phyloP scores from a whole-genome alignment of 208 protist genomes.

The Wallacemonas sp. region DNA sequence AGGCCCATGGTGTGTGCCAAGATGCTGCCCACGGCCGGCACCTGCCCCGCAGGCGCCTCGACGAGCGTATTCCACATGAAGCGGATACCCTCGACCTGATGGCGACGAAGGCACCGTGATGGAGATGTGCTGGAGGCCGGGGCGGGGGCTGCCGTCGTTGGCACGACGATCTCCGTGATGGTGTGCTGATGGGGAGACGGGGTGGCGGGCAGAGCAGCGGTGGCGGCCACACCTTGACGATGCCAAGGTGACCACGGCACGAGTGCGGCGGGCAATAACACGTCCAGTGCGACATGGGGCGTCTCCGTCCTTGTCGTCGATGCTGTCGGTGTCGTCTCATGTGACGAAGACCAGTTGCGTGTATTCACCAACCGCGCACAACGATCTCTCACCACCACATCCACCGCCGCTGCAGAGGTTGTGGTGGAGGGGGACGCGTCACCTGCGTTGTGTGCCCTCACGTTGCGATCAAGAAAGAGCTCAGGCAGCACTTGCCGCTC shows the following conservation, averaged over 20 bases:
- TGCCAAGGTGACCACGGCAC: slow-evolving; percentile 26
- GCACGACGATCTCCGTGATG: neutral
- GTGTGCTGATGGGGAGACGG: neutral
- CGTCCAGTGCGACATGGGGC: slow-evolving; percentile 29
- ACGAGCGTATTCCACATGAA: slow-evolving; percentile 81
- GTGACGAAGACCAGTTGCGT: slow-evolving; percentile 29
- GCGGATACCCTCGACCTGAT: slow-evolving; percentile 84
- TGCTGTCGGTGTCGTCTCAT: neutral
- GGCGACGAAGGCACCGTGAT: slow-evolving; percentile 41
- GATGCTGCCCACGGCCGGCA: slow-evolving; percentile 80
- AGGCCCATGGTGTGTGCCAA: slow-evolving; percentile 90
- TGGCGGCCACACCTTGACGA: neutral
- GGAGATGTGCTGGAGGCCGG: neutral
- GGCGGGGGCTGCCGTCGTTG: neutral
- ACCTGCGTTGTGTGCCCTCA: no score
- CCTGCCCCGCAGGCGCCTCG: slow-evolving; percentile 68
- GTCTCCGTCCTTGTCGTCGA: slow-evolving; percentile 12
- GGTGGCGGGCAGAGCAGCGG: neutral
- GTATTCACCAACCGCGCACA: slow-evolving; percentile 55
- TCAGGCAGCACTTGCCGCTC: neutral
- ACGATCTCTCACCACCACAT: slow-evolving; percentile 28
- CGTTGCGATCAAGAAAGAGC: neutral
- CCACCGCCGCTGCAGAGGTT: no score
- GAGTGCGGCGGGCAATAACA: slow-evolving; percentile 64
- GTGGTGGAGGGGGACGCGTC: no score